Evolutionary conservation across 2,329 filamentous ascomycete genomes (phyloP).

Genomic region (Incumbomyces lentus): DNA sequence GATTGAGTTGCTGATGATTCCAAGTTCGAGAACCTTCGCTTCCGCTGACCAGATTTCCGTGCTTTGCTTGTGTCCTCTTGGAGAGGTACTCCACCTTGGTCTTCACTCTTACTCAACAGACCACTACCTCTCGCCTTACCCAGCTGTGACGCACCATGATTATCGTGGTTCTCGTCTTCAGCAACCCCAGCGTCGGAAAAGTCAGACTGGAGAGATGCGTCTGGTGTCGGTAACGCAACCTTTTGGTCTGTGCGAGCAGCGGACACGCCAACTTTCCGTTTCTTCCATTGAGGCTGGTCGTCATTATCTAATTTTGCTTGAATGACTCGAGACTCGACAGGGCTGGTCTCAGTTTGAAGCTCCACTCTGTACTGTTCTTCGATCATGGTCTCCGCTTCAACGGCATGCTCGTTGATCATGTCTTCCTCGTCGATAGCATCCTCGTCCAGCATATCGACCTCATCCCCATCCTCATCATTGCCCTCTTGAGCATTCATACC

Average conservation of each 20-base stretch:
- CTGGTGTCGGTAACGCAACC: constrained; percentile 1
- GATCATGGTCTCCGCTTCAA: not conserved
- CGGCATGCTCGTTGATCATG: not conserved
- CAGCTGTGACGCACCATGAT: not conserved
- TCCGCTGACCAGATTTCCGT: constrained; percentile 1
- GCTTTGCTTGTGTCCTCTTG: not conserved
- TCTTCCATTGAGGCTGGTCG: not conserved
- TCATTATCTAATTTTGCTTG: constrained; percentile 1
- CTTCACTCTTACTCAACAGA: not conserved
- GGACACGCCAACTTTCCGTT: not conserved
- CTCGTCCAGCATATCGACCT: not conserved
- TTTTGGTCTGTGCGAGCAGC: not conserved
- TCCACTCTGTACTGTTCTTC: not conserved
- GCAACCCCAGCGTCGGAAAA: not conserved
- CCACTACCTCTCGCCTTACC: not conserved
- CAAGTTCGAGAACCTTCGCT: constrained; percentile 15
- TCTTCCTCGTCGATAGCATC: constrained; percentile 2
- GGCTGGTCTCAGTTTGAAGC: not conserved
- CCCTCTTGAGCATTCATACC: constrained; percentile 7
- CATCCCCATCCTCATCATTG: constrained; percentile 3
- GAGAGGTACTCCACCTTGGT: not conserved
- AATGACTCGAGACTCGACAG: not conserved
- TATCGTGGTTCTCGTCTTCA: not conserved
- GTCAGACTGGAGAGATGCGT: constrained; percentile 3
- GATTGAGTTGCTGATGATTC: constrained; percentile 7